Evolutionary conservation across 345 rosid species (phyloP), one percentile per base, ranked within the genome.

Genomic region (Noccaea caerulescens): DNA sequence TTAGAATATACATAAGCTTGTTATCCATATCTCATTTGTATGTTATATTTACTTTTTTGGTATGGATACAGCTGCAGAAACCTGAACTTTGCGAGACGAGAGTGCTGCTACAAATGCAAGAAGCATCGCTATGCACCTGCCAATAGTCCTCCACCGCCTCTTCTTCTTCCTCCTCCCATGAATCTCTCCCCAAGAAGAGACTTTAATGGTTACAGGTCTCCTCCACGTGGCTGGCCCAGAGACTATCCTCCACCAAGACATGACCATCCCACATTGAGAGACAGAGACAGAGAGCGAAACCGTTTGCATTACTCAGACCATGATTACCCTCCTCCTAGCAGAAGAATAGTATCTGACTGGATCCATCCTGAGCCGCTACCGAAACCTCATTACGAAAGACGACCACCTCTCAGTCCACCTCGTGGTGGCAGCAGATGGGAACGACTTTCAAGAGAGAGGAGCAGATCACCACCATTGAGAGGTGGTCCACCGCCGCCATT

Each of bases 1-100:
- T 16, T 16, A 16, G 18, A 16, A 16, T 16, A 16, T 16, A 16
- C 18, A 16, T 16, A 16, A 16, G 18, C 18, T 16, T 16, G 18
- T 16, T 16, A 16, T 16, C 18, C 18, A 1, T 32, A 3, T 37
- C 7, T 68, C 52, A 46, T 76, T 2, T 56, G 13, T 25, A 30
- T 36, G 10, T 68, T 37, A 36, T 43, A 2, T 37, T 1, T 27
- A 27, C 3, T 41, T 36, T 45, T 3, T 13, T 46, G 44, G 63
- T 9, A 53, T 65, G 38, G 45, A 52, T 38, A 63, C 82, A 91
- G 98, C 68, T 93, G 97, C 61, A 75, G 73, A 66, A 86, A 91
- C 82, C 80, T 93, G 78, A 93, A 91, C 80, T 93, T 93, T 85
- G 93, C 95, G 3, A 84, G 96, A 78, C 84, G 95, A 14, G 93